phyloP scores from a whole-genome alignment of 192 early-diverging fungal genomes.

The Coemansia sp. region DNA sequence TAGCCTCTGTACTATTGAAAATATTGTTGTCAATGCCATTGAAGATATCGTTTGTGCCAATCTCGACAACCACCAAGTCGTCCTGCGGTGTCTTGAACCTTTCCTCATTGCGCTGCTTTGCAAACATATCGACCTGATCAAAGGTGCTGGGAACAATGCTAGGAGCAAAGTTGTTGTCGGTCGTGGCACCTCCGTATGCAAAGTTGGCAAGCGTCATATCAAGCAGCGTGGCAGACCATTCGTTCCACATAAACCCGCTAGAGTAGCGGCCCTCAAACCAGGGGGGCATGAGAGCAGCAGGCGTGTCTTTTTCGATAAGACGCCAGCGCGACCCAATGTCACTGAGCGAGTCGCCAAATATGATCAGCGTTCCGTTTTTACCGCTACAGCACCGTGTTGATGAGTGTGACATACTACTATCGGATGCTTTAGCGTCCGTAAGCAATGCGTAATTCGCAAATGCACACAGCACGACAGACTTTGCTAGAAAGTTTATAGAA shows the following conservation, averaged over 20 bases:
- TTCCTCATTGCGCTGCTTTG: not conserved
- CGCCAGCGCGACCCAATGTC: constrained; percentile 9
- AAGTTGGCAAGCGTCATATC: constrained; percentile 9
- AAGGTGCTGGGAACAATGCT: constrained; percentile 3
- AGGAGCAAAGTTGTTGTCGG: constrained; percentile 4
- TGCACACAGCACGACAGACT: no score
- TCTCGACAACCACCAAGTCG: constrained; percentile 7
- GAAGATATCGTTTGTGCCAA: constrained; percentile 10
- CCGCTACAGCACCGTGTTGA: not conserved
- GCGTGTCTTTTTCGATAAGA: not conserved
- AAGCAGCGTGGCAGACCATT: constrained; percentile 4
- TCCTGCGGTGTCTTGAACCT: not conserved
- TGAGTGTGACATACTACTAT: not conserved
- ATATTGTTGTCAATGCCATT: not conserved
- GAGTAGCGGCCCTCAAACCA: constrained; percentile 12
- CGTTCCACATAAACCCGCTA: constrained; percentile 12
- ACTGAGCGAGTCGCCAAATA: constrained; percentile 9
- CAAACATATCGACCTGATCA: constrained; percentile 4
- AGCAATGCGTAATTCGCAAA: no score
- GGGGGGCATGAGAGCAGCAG: not conserved
- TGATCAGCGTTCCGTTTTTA: not conserved
- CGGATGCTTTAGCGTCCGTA: not conserved
- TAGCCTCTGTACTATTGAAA: not conserved
- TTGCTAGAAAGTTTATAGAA: no score
- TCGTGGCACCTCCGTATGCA: constrained; percentile 11